Evolutionary conservation across 352 stramenopile genomes (phyloP).

Genomic region (Pseudoperonospora humuli): DNA sequence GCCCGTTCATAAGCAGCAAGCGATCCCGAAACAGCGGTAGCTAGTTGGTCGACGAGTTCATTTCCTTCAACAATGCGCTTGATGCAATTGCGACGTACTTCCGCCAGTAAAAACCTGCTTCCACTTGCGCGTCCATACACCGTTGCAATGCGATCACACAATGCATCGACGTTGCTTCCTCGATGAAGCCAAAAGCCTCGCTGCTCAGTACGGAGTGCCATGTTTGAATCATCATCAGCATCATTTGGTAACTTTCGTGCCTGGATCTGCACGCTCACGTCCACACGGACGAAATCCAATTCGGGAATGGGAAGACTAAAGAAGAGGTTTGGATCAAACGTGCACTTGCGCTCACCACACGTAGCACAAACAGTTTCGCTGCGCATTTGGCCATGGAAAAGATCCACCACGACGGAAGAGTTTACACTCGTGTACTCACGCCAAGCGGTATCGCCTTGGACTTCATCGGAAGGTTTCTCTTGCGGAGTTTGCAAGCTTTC

Average conservation of each 20-base stretch:
- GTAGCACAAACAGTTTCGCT: slow-evolving; percentile 91
- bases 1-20: slow-evolving; percentile 63
- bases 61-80: slow-evolving; percentile 59
- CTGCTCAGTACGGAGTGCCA: slow-evolving; percentile 11
- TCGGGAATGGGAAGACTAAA: slow-evolving; percentile 93
- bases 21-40: slow-evolving; percentile 30
- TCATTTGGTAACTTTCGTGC: slow-evolving; percentile 21
- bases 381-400: slow-evolving; percentile 93
- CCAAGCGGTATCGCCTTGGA: slow-evolving; percentile 89
- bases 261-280: slow-evolving; percentile 59
- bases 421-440: slow-evolving; percentile 87
- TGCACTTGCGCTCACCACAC: slow-evolving; percentile 91
- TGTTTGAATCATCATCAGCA: slow-evolving; percentile 4
- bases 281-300: slow-evolving; percentile 54
- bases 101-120: slow-evolving; percentile 60
- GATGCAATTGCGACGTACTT: slow-evolving; percentile 63
- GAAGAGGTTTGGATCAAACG: slow-evolving; percentile 95
- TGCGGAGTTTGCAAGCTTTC: slow-evolving; percentile 8
- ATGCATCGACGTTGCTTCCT: slow-evolving; percentile 26
- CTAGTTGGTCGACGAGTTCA: slow-evolving; percentile 47
- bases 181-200: slow-evolving; percentile 55
- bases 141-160: slow-evolving; percentile 45
- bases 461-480: slow-evolving; percentile 43
- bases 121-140: slow-evolving; percentile 22
- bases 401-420: slow-evolving; percentile 93